A percentile compares a stretch with the other conserved stretches of the same genome.
Conservation (phyloP, 1,284 basidiomycete species). For the Kwoniella shivajii region DNA sequence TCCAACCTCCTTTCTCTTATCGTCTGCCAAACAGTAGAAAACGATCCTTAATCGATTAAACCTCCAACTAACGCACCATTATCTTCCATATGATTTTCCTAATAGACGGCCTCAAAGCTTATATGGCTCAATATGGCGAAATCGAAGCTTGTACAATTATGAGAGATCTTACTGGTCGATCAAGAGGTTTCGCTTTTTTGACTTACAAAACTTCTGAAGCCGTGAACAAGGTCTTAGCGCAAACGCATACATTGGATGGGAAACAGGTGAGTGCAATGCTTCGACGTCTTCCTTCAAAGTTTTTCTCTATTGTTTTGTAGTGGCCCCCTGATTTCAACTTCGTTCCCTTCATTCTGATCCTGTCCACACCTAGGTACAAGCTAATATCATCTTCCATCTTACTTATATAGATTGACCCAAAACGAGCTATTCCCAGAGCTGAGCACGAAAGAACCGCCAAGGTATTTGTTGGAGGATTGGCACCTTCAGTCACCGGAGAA, state of each 20-base stretch:
- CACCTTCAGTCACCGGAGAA: conserved; percentile 87
- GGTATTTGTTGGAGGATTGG: conserved; percentile 93
- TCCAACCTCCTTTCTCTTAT: conserved; percentile 4
- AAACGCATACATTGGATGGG: conserved; percentile 87
- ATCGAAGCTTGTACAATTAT: conserved; percentile 93
- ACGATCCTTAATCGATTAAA: background rate
- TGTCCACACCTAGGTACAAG: background rate
- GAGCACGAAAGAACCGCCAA: conserved; percentile 90
- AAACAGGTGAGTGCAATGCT: conserved; percentile 85
- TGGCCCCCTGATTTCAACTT: no score
- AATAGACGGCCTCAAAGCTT: conserved; percentile 75
- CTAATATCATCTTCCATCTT: background rate
- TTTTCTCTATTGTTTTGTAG: no score
- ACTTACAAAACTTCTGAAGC: conserved; percentile 84
- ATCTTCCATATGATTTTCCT: background rate
- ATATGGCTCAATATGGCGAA: conserved; percentile 87
- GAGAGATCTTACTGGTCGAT: conserved; percentile 86
- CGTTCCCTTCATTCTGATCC: background rate
- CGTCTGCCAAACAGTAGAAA: background rate
- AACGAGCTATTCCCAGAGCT: conserved; percentile 94
- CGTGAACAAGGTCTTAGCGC: conserved; percentile 85
- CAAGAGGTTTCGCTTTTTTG: conserved; percentile 90
- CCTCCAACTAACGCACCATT: background rate
- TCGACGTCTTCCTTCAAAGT: no score
- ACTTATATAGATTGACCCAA: conserved; percentile 85